phyloP scores from a whole-genome alignment of 2,329 filamentous ascomycete genomes.

The Aspergillus brunneoviolaceus region DNA sequence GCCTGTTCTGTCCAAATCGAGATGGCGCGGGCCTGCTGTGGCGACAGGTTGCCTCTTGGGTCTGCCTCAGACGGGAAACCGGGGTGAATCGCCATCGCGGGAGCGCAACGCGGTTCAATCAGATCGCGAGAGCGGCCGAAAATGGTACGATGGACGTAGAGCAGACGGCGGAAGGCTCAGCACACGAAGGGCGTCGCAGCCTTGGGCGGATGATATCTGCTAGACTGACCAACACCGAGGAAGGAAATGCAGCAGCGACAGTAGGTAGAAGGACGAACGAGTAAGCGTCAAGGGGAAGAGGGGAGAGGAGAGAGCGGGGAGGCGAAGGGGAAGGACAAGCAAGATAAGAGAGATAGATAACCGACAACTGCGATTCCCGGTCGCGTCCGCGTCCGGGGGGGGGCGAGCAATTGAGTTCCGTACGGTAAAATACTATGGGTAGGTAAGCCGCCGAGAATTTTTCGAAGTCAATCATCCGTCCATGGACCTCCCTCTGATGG shows the following conservation, averaged over 20 bases:
- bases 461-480: not conserved
- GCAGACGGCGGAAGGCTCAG: not conserved
- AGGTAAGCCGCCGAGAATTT: not conserved
- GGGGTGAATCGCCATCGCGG: conserved; percentile 46
- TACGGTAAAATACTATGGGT: not conserved
- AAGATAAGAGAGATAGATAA: conserved; percentile 13
- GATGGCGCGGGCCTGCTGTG: conserved; percentile 55
- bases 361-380: not conserved
- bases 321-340: conserved; percentile 6
- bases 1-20: conserved; percentile 64
- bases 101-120: conserved; percentile 1
- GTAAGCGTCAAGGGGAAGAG: not conserved
- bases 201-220: not conserved
- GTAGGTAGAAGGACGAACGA: conserved; percentile 1
- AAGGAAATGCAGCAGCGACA: not conserved
- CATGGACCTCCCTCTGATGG: conserved; percentile 6
- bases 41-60: conserved; percentile 30
- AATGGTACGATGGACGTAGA: not conserved
- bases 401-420: not conserved
- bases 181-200: not conserved
- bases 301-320: conserved; percentile 3
- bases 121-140: not conserved
- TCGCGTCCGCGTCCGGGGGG: not conserved
- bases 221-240: not conserved
- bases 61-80: conserved; percentile 27